These are phyloP conservation scores for Fusarium globosum DNA, from an alignment of 2,329 filamentous ascomycete species.

Conservation along the genomic window DNA sequence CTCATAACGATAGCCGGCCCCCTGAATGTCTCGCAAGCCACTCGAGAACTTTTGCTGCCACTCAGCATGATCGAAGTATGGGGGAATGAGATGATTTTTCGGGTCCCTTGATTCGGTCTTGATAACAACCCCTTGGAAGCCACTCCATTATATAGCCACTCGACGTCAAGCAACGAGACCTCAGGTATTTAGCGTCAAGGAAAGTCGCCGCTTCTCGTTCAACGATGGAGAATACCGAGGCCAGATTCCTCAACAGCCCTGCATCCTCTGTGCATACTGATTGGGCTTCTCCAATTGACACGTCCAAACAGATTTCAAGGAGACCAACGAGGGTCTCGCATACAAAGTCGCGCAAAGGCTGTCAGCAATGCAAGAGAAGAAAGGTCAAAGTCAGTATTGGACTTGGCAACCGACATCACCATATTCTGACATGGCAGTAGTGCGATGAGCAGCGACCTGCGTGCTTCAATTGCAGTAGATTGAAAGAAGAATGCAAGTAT, in stretches of 20 bases:
- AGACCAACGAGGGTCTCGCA: not conserved
- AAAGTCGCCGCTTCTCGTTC: not conserved
- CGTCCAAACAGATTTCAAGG: not conserved
- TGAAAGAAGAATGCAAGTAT: not conserved
- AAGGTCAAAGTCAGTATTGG: slow-evolving; percentile 1
- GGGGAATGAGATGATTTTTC: not conserved
- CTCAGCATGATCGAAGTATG: not conserved
- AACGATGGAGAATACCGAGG: not conserved
- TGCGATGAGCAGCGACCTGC: slow-evolving; percentile 3
- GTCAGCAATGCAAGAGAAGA: not conserved
- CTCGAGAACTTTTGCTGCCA: not conserved
- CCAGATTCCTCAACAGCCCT: not conserved
- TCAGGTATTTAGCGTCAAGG: accelerated
- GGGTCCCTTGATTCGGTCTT: not conserved
- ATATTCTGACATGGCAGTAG: not conserved
- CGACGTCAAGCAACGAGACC: not conserved
- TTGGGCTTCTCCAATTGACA: not conserved
- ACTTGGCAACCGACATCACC: too few relatives aligned
- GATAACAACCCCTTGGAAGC: not conserved
- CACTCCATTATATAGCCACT: not conserved
- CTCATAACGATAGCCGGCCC: accelerated
- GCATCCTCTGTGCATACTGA: not conserved
- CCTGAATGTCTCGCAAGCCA: not conserved
- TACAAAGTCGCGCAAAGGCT: not conserved
- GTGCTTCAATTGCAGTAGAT: slow-evolving; percentile 3